Evolutionary conservation across 331 rosid genomes (phyloP).

Genomic region (Telfairia occidentalis): DNA sequence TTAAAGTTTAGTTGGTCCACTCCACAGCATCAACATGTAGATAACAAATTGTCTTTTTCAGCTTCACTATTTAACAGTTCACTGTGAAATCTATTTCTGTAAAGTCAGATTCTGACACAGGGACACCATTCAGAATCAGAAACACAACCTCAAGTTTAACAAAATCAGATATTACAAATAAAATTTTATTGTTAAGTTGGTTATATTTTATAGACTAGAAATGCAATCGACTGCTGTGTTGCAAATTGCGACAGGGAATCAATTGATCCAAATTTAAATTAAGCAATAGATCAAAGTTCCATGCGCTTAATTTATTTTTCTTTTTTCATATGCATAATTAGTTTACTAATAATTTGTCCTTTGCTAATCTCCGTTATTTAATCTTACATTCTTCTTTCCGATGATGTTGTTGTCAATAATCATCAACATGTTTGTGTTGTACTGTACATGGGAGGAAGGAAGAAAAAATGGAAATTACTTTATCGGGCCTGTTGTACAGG

Average conservation of each 20-base stretch:
- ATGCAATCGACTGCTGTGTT: neutral
- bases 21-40: neutral
- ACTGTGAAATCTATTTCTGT: neutral
- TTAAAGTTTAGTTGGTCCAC: neutral
- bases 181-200: neutral
- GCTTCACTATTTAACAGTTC: neutral
- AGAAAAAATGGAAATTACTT: neutral
- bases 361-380: neutral
- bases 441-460: neutral
- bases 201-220: neutral
- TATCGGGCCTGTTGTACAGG: neutral
- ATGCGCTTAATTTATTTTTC: neutral
- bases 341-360: constrained; percentile 6
- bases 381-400: neutral
- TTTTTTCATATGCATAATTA: neutral
- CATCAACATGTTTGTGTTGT: neutral
- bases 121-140: neutral
- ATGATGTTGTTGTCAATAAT: neutral
- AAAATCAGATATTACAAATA: neutral
- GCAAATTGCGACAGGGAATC: neutral
- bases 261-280: neutral
- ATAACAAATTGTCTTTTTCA: neutral
- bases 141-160: neutral
- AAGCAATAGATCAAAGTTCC: constrained; percentile 1
- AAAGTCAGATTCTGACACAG: constrained; percentile 5